These are phyloP conservation scores for Pseudogymnoascus sp. DNA, from an alignment of 2,329 filamentous ascomycete species.

Conservation along the genomic window DNA sequence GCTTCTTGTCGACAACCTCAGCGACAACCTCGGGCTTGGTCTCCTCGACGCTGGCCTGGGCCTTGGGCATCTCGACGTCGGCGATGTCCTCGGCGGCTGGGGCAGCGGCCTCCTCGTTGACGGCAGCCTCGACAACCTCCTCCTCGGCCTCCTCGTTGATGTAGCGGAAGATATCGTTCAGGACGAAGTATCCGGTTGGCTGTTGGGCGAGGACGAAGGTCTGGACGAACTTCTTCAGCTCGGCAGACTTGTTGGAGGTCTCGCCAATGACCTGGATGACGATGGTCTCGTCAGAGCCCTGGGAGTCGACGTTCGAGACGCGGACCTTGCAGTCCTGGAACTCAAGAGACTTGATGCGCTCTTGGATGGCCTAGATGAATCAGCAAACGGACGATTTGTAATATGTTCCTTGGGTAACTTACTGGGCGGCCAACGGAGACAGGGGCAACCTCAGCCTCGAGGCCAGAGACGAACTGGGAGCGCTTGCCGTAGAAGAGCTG, in stretches of 20 bases:
- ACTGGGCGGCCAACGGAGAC: constrained; percentile 86
- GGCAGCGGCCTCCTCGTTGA: constrained; percentile 24
- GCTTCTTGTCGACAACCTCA: constrained; percentile 63
- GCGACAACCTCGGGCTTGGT: constrained; percentile 36
- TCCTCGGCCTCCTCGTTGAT: constrained; percentile 79
- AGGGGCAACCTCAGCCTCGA: constrained; percentile 79
- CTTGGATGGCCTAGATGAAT: constrained; percentile 68
- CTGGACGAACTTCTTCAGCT: constrained; percentile 94
- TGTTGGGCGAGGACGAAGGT: constrained; percentile 96
- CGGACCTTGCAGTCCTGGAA: constrained; percentile 98
- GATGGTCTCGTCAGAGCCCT: constrained; percentile 87
- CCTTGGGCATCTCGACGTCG: constrained; percentile 28
- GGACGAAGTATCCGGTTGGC: constrained; percentile 92
- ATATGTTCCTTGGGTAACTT: constrained; percentile 32
- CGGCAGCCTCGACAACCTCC: constrained; percentile 45
- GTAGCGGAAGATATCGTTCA: constrained; percentile 97
- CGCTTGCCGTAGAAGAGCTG: constrained; percentile 92
- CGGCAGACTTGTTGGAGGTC: constrained; percentile 86
- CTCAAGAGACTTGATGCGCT: constrained; percentile 85
- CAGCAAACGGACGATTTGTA: constrained; percentile 15
- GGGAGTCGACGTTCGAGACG: constrained; percentile 94
- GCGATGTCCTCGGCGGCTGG: constrained; percentile 18
- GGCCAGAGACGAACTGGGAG: constrained; percentile 89
- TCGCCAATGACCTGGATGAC: constrained; percentile 97
- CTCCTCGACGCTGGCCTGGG: constrained; percentile 29